These are phyloP conservation scores for Rhizopogon roseolus DNA, from an alignment of 768 basidiomycete species.

Conservation along the genomic window DNA sequence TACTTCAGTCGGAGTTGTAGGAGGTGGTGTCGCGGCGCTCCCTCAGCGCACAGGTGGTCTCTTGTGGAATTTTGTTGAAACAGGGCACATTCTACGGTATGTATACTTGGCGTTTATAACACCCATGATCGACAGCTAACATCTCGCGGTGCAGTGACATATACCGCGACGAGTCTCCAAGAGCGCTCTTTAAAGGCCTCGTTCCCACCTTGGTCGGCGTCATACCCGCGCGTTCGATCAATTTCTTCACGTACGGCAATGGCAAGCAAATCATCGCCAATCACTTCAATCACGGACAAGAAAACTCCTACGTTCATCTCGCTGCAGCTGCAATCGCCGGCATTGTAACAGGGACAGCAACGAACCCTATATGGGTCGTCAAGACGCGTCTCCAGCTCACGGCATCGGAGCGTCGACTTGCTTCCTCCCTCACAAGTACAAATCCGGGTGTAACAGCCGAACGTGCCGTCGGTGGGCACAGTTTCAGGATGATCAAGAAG, in stretches of 20 bases:
- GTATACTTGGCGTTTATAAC: not conserved
- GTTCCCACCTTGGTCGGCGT: slow-evolving; percentile 94
- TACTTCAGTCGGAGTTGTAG: slow-evolving; percentile 25
- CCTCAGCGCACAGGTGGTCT: slow-evolving; percentile 44
- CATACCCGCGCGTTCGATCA: slow-evolving; percentile 93
- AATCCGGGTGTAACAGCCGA: slow-evolving; percentile 4
- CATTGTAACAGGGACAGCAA: slow-evolving; percentile 80
- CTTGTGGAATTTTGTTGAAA: slow-evolving; percentile 93
- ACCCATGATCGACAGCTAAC: too few species aligned
- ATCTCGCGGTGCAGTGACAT: slow-evolving; percentile 56
- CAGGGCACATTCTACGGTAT: slow-evolving; percentile 83
- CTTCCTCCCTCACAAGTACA: slow-evolving; percentile 1
- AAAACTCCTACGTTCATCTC: slow-evolving; percentile 86
- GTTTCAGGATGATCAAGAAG: slow-evolving; percentile 57
- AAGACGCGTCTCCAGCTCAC: slow-evolving; percentile 91
- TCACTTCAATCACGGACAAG: slow-evolving; percentile 66
- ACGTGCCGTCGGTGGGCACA: slow-evolving; percentile 45
- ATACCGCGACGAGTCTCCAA: slow-evolving; percentile 80
- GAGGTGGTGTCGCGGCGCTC: slow-evolving; percentile 26
- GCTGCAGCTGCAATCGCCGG: slow-evolving; percentile 83
- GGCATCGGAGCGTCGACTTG: slow-evolving; percentile 24
- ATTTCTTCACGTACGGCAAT: slow-evolving; percentile 97
- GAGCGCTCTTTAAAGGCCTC: slow-evolving; percentile 90
- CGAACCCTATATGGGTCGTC: slow-evolving; percentile 99
- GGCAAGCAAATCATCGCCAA: slow-evolving; percentile 90